Evolutionary conservation across 306 rosid genomes (phyloP).

Genomic region (Cicer cuneatum): DNA sequence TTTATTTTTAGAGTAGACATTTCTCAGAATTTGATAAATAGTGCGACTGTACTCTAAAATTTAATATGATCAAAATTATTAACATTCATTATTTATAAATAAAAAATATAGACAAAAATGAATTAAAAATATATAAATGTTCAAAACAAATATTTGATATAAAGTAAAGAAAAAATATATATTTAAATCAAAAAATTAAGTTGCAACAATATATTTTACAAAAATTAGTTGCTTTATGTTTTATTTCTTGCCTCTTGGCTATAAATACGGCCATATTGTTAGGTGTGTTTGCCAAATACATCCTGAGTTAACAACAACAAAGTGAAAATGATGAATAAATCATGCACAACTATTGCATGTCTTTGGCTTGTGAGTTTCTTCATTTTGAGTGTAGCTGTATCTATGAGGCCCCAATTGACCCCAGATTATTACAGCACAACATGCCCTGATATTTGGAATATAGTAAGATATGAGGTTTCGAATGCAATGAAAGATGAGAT

Average conservation of each 20-base stretch:
- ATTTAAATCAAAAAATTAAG: not conserved
- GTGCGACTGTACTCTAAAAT: no score
- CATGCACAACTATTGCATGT: conserved; percentile 33
- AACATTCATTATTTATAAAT: no score
- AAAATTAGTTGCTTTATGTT: not conserved
- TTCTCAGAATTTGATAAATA: no score
- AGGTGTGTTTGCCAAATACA: conserved; percentile 8
- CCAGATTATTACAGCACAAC: conserved; percentile 59
- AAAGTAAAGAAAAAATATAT: no score
- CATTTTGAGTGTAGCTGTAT: conserved; percentile 52
- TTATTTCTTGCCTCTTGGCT: conserved; percentile 35
- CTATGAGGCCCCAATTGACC: conserved; percentile 52
- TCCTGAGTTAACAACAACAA: conserved; percentile 10
- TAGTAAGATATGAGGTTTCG: conserved; percentile 58
- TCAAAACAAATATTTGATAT: no score
- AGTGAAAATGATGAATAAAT: conserved; percentile 52
- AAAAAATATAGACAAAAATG: no score
- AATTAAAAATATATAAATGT: no score
- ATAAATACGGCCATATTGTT: conserved; percentile 42
- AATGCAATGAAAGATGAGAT: conserved; percentile 59
- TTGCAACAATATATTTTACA: not conserved
- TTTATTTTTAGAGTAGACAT: no score
- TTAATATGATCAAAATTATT: no score
- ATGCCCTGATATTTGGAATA: conserved; percentile 57
- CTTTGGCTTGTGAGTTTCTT: conserved; percentile 47